Evolutionary conservation across 2,329 filamentous ascomycete species (phyloP), one percentile per base, ranked within the genome.

Genomic region (Ceratocystis albifundus): DNA sequence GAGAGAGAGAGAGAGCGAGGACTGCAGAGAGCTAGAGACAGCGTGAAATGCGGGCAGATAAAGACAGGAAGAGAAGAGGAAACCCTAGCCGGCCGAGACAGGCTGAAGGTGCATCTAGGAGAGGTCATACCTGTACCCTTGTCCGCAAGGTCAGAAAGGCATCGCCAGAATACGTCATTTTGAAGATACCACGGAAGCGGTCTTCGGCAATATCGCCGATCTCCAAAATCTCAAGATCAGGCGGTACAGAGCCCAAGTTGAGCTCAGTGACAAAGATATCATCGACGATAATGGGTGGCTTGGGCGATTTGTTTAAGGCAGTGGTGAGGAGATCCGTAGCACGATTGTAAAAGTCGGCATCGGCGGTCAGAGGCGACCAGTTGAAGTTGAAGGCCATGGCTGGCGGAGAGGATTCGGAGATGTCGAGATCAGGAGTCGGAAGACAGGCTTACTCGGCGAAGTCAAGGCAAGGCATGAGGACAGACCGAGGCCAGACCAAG

Each of bases 341-440:
- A 72, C 91, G 88, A 75, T 88, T 85, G 78, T 93, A 93, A 77
- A 94, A 94, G 72, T 86, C 84, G 73, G 90, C 93, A 79, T 97
- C 94, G 74, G 93, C 93, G 79, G 95, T 94, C 71, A 99, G 83
- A 74, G 94, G 94, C 84, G 91, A 96, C 94, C 94, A 99, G 90
- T 97, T 97, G 89, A 99, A 99, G 82, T 97, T 97, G 88, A 99
- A 99, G 72, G 94, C 94, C 94, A 99, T 99, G 77, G 20, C 50
- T 1, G 25, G 53, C 22, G 25, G 22, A 8, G 50, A 15, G 8
- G 50, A 10, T 10, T 2, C 10, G 5, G 2, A 17, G 20, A 57
- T 20, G 46, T 22, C 22, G 53, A 41, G 8, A 41, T 41, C 8
- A 3, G 36, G 36, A 41, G 36, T 41, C 36, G 25, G 10, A 17